These are phyloP conservation scores for Aspergillus tanneri DNA, from an alignment of 2,329 filamentous ascomycete species.

Conservation along the genomic window DNA sequence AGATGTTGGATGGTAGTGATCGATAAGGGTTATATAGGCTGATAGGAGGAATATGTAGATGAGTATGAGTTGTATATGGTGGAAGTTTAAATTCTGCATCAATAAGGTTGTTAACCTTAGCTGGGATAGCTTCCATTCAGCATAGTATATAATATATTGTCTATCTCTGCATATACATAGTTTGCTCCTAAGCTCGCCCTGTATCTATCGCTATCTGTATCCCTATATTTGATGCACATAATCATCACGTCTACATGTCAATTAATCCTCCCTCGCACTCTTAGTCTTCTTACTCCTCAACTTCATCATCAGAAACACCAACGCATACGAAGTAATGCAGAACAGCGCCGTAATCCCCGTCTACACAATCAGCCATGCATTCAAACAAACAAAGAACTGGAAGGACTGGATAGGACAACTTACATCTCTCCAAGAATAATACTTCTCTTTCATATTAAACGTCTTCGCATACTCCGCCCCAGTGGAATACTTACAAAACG, in stretches of 20 bases:
- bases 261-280: slow-evolving; percentile 39
- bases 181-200: too few species aligned
- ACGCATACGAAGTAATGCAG: slow-evolving; percentile 42
- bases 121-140: too few species aligned
- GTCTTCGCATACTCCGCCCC: slow-evolving; percentile 37
- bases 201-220: too few species aligned
- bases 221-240: too few species aligned
- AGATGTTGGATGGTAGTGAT: too few species aligned
- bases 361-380: slow-evolving; percentile 18
- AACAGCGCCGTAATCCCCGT: slow-evolving; percentile 47
- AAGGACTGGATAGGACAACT: slow-evolving; percentile 13
- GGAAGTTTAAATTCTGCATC: too few species aligned
- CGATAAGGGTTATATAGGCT: too few species aligned
- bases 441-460: slow-evolving; percentile 35
- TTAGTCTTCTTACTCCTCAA: slow-evolving; percentile 50
- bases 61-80: too few species aligned
- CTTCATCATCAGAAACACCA: slow-evolving; percentile 52
- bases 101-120: too few species aligned
- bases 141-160: too few species aligned
- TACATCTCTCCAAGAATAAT: slow-evolving; percentile 41
- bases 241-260: background rate
- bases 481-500: slow-evolving; percentile 32
- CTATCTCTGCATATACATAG: too few species aligned
- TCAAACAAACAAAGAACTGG: background rate
- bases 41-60: too few species aligned